Base-by-base conservation (phyloP, 2,329 filamentous ascomycete genomes). In the Bipolaris victoriae region DNA sequence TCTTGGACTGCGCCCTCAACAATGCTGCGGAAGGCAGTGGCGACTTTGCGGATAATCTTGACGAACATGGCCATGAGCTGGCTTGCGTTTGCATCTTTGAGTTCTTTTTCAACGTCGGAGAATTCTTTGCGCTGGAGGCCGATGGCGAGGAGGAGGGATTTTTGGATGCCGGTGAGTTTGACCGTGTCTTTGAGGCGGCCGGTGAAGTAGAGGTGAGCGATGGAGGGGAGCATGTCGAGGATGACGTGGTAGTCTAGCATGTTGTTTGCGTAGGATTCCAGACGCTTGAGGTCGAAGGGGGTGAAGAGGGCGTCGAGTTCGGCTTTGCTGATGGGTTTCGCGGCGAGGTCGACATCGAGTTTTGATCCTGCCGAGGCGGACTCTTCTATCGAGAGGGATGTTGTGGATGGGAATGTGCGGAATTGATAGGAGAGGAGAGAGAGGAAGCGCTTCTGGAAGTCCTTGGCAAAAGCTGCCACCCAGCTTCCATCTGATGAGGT, bases 181-280 rank as follows among this genome's bases (percentile, higher is more conserved):
- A 97, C 83, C 48, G 82, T 81, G 35, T 79, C 77, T 67, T 84
- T 86, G 16, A 98, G 81, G 9, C 88, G 86, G 46, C 91, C 90
- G 0, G 86, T 88, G 77, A 99, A 99, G 81, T 94, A 97, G 24
- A 96, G 84, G 22, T 83, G 83, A 1, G 95, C 89, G 61, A 99
- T 87, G 1, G 83, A 85, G 0, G 95, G 95, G 54, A 99, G 83
- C 71, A 99, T 86, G 74, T 99, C 96, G 26, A 98, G 84, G 53
- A 99, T 95, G 66, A 97, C 93, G 72, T 97, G 96, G 80, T 98
- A 97, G 77, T 99, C 96, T 40, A 99, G 87, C 84, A 97, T 90
- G 78, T 96, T 97, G 78, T 96, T 96, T 15, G 95, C 91, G 70
- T 99, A 99, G 41, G 90, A 93, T 73, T 97, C 94, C 3, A 99